Evolutionary conservation across 2,329 filamentous ascomycete species (phyloP), one percentile per base, ranked within the genome.

Genomic region (Penicillium sp.): DNA sequence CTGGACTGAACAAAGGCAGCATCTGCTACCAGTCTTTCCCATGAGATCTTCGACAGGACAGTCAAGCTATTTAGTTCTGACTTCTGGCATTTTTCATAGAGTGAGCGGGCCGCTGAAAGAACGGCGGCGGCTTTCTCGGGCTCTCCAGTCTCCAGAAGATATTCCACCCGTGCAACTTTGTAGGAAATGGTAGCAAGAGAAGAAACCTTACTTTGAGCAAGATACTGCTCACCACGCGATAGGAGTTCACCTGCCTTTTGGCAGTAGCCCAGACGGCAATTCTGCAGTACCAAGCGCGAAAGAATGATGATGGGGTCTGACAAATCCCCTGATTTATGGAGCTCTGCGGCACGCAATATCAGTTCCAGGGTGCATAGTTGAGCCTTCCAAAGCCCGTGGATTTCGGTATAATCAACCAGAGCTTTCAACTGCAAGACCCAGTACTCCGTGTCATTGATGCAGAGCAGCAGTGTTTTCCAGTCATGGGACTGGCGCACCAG

Each of bases 161-260:
- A 91, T 70, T 96, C 90, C 0, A 89, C 87, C 60, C 87, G 86
- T 0, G 86, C 85, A 7, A 96, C 76, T 62, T 92, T 83, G 71
- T 89, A 89, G 35, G 80, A 78, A 15, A 88, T 64, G 29, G 72
- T 75, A 15, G 80, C 77, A 49, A 82, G 73, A 10, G 75, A 73
- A 3, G 80, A 78, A 2, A 79, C 63, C 1, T 71, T 70, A 41
- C 73, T 72, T 9, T 70, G 72, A 12, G 70, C 67, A 6, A 81
- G 63, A 50, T 82, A 80, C 21, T 77, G 73, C 61, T 86, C 82
- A 3, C 86, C 85, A 54, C 82, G 81, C 1, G 82, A 79, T 17
- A 97, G 79, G 2, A 81, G 72, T 6, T 80, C 68, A 7, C 79
- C 80, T 45, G 86, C 84, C 66, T 83, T 84, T 43, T 81, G 82